phyloP scores from a whole-genome alignment of 164 flowering plant genomes.

The Liriodendron chinense region DNA sequence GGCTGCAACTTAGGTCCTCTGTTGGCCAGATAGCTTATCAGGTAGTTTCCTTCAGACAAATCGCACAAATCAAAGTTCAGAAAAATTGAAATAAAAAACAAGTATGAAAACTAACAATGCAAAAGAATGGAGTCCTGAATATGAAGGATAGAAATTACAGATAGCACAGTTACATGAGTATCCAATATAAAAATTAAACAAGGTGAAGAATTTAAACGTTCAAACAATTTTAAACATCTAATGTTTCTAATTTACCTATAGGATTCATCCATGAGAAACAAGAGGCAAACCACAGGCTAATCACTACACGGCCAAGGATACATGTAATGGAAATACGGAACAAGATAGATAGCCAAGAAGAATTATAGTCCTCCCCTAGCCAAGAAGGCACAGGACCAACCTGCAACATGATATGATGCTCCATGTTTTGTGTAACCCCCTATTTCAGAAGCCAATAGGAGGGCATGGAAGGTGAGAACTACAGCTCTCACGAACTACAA shows the following conservation, averaged over 20 bases:
- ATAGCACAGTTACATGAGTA: background rate
- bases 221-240: background rate
- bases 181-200: background rate
- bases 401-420: background rate
- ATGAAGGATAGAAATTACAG: background rate
- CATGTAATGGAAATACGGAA: too few relatives aligned
- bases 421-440: background rate
- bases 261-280: background rate
- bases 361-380: background rate
- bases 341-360: background rate
- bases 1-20: constrained; percentile 94
- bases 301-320: background rate
- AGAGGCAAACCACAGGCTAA: background rate
- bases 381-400: background rate
- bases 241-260: background rate
- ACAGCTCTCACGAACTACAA: background rate
- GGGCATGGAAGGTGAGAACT: background rate
- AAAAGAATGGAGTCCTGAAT: background rate
- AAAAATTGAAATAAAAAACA: constrained; percentile 1
- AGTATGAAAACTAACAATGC: background rate
- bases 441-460: background rate
- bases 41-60: constrained; percentile 71
- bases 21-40: constrained; percentile 80
- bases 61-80: constrained; percentile 17
- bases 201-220: background rate